These are phyloP conservation scores for Syzygium oleosum DNA, from an alignment of 345 rosid genomes.

Conservation along the genomic window DNA sequence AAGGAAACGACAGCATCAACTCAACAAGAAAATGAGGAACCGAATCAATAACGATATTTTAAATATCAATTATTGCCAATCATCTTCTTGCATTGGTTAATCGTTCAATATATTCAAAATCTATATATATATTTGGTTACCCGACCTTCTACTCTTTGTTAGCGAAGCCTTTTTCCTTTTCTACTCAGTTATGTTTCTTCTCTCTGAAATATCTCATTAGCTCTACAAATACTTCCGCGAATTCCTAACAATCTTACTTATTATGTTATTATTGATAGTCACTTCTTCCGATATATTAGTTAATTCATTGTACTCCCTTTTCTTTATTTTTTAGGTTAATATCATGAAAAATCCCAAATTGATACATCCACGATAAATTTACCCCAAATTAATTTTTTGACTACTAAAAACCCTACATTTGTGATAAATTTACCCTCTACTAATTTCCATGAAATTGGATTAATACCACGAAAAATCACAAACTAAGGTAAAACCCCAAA, in stretches of 20 bases:
- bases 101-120: background rate
- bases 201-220: background rate
- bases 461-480: no score
- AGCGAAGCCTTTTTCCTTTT: background rate
- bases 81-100: background rate
- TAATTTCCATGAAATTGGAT: no score
- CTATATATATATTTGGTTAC: background rate
- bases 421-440: no score
- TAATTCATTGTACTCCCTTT: background rate
- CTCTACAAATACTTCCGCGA: rapidly evolving
- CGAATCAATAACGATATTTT: background rate
- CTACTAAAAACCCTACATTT: no score
- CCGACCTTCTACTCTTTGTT: background rate
- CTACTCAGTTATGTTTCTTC: background rate
- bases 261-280: background rate
- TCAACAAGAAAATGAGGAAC: background rate
- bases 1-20: background rate
- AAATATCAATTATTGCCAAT: background rate
- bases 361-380: no score
- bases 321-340: no score
- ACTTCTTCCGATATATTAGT: conserved; percentile 35
- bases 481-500: no score
- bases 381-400: no score
- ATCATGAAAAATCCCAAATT: no score
- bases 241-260: background rate